phyloP scores from a whole-genome alignment of 805 yeast species.

The Dipodascus albidus region DNA sequence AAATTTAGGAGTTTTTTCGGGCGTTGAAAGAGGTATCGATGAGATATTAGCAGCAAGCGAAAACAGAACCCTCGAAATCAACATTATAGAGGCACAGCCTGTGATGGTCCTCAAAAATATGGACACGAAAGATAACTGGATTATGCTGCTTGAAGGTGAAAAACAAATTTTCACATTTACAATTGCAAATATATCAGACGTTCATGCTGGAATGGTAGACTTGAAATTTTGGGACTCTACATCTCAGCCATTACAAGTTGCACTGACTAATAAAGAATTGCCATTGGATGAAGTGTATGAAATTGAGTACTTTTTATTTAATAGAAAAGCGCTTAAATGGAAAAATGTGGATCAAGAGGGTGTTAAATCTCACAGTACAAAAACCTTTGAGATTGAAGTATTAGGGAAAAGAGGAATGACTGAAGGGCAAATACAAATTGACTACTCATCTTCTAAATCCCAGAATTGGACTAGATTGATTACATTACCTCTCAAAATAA shows the following conservation, averaged over 20 bases:
- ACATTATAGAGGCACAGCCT: slow-evolving; percentile 46
- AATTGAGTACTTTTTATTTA: slow-evolving; percentile 54
- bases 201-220: slow-evolving; percentile 40
- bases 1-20: slow-evolving; percentile 21
- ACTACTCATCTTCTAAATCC: slow-evolving; percentile 32
- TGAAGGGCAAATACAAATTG: slow-evolving; percentile 51
- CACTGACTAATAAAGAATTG: slow-evolving; percentile 36
- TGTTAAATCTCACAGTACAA: slow-evolving; percentile 14
- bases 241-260: slow-evolving; percentile 47
- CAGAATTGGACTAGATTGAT: slow-evolving; percentile 21
- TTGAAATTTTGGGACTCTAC: slow-evolving; percentile 68
- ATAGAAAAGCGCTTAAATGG: slow-evolving; percentile 46
- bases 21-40: background rate
- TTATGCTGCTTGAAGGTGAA: slow-evolving; percentile 77
- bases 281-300: slow-evolving; percentile 62
- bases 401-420: slow-evolving; percentile 67
- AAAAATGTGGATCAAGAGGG: slow-evolving; percentile 8
- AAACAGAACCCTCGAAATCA: slow-evolving; percentile 21
- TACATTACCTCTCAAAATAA: background rate
- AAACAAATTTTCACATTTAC: slow-evolving; percentile 36
- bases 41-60: background rate
- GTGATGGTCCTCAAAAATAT: slow-evolving; percentile 39
- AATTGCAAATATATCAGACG: slow-evolving; percentile 43
- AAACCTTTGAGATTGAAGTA: slow-evolving; percentile 34
- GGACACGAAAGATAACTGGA: slow-evolving; percentile 50